Percentiles rank a stretch among this genome's conserved stretches.
These are phyloP conservation scores for Antitrichia curtipendula DNA, from an alignment of 225 moss, liverwort and hornwort species.

Conservation along the genomic window DNA sequence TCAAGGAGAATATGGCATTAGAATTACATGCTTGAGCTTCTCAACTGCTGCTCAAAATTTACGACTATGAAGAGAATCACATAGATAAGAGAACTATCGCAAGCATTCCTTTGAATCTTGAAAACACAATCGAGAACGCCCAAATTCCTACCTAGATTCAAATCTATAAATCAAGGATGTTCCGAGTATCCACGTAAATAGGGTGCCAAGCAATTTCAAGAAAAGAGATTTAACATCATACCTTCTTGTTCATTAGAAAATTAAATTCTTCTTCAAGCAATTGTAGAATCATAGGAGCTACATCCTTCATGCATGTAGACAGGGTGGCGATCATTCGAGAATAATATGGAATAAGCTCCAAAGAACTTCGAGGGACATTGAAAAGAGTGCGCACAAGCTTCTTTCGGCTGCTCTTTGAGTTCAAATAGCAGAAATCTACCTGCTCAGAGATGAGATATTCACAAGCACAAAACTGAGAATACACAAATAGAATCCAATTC, in stretches of 20 bases:
- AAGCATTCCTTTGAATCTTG: not conserved
- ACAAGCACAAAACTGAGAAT: not conserved
- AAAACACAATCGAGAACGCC: not conserved
- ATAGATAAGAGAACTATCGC: not conserved
- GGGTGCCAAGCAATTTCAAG: not conserved
- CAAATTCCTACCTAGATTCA: not conserved
- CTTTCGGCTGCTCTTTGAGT: constrained; percentile 97
- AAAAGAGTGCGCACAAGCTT: constrained; percentile 87
- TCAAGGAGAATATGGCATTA: not conserved
- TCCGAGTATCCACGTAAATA: not conserved
- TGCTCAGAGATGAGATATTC: constrained; percentile 10
- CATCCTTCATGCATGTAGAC: constrained; percentile 97
- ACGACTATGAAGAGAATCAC: not conserved
- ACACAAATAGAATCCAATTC: not conserved
- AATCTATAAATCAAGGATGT: not conserved
- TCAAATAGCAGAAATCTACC: constrained; percentile 98
- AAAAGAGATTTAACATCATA: not conserved
- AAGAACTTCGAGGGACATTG: constrained; percentile 85
- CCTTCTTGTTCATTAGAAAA: constrained; percentile 97
- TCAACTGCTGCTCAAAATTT: not conserved
- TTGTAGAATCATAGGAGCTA: constrained; percentile 81
- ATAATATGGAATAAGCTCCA: constrained; percentile 95
- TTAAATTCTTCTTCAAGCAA: constrained; percentile 92
- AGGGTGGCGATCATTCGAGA: constrained; percentile 99
- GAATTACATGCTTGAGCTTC: not conserved